phyloP scores from a whole-genome alignment of 495 filamentous ascomycete species.

The Daldinia concentrica region DNA sequence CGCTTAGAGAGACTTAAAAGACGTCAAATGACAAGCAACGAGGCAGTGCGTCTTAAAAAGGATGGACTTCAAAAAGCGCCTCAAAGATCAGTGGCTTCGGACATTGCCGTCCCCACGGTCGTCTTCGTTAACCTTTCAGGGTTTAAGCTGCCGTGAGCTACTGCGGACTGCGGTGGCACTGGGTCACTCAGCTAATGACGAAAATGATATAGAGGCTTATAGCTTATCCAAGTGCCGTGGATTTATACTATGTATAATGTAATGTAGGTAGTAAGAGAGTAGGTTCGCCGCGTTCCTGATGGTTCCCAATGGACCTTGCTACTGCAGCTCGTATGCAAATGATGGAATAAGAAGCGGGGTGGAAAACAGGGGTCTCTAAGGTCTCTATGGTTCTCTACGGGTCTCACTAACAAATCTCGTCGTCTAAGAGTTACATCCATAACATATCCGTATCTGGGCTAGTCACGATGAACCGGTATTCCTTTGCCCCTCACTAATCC shows the following conservation, averaged over 20 bases:
- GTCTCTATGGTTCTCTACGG: background rate
- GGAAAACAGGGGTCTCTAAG: constrained; percentile 17
- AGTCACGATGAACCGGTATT: constrained; percentile 27
- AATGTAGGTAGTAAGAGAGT: background rate
- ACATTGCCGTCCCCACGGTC: constrained; percentile 29
- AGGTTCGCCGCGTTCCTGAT: background rate
- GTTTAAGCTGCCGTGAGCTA: background rate
- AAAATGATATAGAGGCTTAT: constrained; percentile 26
- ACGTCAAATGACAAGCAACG: constrained; percentile 37
- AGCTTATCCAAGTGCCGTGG: constrained; percentile 1
- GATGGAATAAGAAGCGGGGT: constrained; percentile 21
- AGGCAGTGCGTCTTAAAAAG: constrained; percentile 38
- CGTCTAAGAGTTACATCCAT: background rate
- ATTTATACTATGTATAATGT: background rate
- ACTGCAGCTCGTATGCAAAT: constrained; percentile 13
- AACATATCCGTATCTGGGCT: constrained; percentile 29
- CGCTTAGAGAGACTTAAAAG: constrained; percentile 13
- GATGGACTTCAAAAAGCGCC: constrained; percentile 22
- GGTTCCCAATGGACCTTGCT: constrained; percentile 10
- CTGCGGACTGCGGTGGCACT: constrained; percentile 23
- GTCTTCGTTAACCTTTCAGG: background rate
- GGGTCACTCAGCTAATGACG: constrained; percentile 30
- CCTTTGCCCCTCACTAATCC: constrained; percentile 38
- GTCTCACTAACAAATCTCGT: background rate
- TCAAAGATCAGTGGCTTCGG: constrained; percentile 39